Evolutionary conservation across 1,284 basidiomycete species (phyloP).

Genomic region (Coniferiporia sulphurascens): DNA sequence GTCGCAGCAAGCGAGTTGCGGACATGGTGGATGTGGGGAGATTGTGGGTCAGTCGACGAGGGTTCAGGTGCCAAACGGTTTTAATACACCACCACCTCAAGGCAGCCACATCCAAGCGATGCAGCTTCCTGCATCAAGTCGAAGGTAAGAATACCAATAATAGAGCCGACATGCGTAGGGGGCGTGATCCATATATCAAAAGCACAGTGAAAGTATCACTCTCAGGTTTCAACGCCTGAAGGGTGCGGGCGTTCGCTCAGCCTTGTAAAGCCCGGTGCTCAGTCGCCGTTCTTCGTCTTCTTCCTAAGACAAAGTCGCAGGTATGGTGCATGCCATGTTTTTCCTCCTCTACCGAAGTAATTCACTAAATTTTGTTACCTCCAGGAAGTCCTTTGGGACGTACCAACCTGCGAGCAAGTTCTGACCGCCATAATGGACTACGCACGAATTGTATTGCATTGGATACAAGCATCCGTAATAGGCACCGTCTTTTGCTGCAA

Average conservation of each 20-base stretch:
- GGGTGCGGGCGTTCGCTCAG: neutral
- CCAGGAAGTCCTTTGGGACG: neutral
- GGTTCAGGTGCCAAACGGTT: neutral
- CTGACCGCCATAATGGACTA: neutral
- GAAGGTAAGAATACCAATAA: neutral
- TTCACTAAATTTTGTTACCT: neutral
- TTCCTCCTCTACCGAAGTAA: neutral
- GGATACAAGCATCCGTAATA: neutral
- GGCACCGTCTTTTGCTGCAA: neutral
- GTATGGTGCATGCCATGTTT: neutral
- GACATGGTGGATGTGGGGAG: neutral
- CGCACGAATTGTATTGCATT: neutral
- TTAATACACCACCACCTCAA: neutral
- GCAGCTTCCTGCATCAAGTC: neutral
- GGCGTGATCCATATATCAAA: conserved; percentile 3
- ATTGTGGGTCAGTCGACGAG: neutral
- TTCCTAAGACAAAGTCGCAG: neutral
- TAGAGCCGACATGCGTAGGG: neutral
- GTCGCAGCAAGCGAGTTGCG: conserved; percentile 4
- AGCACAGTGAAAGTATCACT: neutral
- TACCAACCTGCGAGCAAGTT: neutral
- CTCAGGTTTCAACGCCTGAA: neutral
- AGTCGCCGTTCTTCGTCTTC: neutral
- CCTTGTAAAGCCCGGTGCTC: neutral
- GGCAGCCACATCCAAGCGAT: neutral